Evolutionary conservation across 129 eudicot species (phyloP).

Genomic region (Heracleum sosnowskyi): DNA sequence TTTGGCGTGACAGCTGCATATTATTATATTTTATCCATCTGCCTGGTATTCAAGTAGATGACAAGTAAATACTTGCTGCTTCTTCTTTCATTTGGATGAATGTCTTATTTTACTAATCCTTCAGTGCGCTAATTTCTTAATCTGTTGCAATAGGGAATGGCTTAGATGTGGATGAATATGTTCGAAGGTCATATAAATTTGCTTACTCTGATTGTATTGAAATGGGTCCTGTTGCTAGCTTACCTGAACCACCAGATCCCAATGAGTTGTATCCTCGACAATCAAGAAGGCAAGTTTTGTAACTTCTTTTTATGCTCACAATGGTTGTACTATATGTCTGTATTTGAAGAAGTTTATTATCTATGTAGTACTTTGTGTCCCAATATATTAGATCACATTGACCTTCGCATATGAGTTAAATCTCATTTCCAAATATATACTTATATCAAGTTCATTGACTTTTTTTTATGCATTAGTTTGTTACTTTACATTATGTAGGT

Average conservation of each 20-base stretch:
- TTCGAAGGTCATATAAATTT: constrained; percentile 83
- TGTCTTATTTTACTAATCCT: neutral
- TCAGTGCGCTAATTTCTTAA: neutral
- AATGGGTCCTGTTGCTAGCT: constrained; percentile 96
- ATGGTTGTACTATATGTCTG: neutral
- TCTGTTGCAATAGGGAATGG: constrained; percentile 61
- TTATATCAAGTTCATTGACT: neutral
- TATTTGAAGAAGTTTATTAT: neutral
- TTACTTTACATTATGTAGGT: neutral
- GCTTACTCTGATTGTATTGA: constrained; percentile 97
- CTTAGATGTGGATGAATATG: constrained; percentile 95
- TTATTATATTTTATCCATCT: neutral
- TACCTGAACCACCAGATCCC: constrained; percentile 98
- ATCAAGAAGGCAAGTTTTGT: constrained; percentile 73
- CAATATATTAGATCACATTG: neutral
- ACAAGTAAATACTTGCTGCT: neutral
- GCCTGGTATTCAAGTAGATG: constrained; percentile 6
- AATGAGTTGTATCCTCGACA: constrained; percentile 94
- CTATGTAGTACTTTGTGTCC: neutral
- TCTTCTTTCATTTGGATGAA: neutral
- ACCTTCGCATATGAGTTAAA: neutral
- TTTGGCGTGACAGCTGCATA: neutral
- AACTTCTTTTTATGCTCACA: constrained; percentile 5
- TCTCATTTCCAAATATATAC: neutral
- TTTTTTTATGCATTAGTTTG: neutral